Conservation (phyloP, 2,329 filamentous ascomycete genomes). For the Diaporthe ilicicola region DNA sequence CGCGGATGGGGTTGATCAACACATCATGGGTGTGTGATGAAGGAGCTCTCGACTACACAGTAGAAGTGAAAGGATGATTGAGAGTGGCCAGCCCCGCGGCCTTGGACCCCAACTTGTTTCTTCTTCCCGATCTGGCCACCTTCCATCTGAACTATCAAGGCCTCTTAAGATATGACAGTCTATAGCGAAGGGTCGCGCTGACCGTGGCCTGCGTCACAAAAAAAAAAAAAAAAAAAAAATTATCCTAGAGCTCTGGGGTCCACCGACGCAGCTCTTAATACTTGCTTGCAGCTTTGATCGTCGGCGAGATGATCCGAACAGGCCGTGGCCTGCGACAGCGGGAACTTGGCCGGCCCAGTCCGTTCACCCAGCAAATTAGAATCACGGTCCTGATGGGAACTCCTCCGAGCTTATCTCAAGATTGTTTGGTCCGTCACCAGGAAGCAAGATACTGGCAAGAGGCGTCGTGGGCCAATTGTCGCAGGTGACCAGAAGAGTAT, state of each 20-base stretch:
- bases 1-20: background rate
- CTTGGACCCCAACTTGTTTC: background rate
- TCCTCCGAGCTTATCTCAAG: slow-evolving; percentile 17
- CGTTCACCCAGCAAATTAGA: slow-evolving; percentile 13
- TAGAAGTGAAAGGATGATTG: background rate
- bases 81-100: background rate
- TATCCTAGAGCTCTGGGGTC: background rate
- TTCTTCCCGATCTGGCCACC: background rate
- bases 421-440: slow-evolving; percentile 3
- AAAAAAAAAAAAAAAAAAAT: background rate
- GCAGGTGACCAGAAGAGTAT: slow-evolving; percentile 23
- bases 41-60: background rate
- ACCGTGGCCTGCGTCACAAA: background rate
- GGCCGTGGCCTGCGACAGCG: background rate
- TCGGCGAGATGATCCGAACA: slow-evolving; percentile 12
- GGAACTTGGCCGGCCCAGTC: slow-evolving; percentile 2
- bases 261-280: background rate
- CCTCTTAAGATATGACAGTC: slow-evolving; percentile 9
- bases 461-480: slow-evolving; percentile 25
- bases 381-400: background rate
- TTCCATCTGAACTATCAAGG: background rate
- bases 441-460: slow-evolving; percentile 8
- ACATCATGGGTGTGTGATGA: slow-evolving; percentile 10
- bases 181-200: background rate
- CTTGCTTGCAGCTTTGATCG: background rate